A percentile compares a stretch with the other conserved stretches of the same genome.
Conservation (phyloP, 371 early-diverging fungal genomes). For the Apophysomyces trapeziformis region DNA sequence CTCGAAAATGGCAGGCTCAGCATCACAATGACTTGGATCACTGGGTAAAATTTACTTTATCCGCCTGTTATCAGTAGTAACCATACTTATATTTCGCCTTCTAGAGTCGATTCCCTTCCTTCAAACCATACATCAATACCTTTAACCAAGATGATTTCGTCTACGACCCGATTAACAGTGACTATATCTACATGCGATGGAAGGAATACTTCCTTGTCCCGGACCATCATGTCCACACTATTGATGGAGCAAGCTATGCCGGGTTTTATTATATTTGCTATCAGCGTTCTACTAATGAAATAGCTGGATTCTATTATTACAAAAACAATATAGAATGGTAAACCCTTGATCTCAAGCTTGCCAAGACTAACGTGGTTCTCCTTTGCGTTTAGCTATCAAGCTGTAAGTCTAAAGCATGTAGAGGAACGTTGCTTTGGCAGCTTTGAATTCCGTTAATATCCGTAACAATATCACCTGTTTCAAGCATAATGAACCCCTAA, state of each 20-base stretch:
- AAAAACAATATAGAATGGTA: slow-evolving; percentile 81
- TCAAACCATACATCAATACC: slow-evolving; percentile 56
- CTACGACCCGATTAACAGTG: slow-evolving; percentile 71
- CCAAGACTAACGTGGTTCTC: background rate
- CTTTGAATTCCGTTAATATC: slow-evolving; percentile 67
- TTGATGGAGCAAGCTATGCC: slow-evolving; percentile 92
- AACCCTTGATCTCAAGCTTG: background rate
- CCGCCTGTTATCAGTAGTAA: background rate
- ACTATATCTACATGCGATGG: slow-evolving; percentile 95
- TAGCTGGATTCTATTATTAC: slow-evolving; percentile 88
- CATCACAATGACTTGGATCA: slow-evolving; percentile 75
- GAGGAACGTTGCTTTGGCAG: slow-evolving; percentile 55
- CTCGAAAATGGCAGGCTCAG: slow-evolving; percentile 88
- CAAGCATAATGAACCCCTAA: no score
- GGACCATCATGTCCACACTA: slow-evolving; percentile 84
- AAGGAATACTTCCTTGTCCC: slow-evolving; percentile 97
- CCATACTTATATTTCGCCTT: background rate
- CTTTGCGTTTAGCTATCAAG: slow-evolving; percentile 67
- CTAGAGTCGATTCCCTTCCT: slow-evolving; percentile 70
- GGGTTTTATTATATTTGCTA: slow-evolving; percentile 96
- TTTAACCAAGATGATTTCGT: slow-evolving; percentile 74
- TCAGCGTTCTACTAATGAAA: slow-evolving; percentile 73
- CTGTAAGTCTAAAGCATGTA: slow-evolving; percentile 73
- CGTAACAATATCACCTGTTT: no score
- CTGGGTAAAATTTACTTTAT: slow-evolving; percentile 64